phyloP scores from a whole-genome alignment of 1,284 basidiomycete species.

The Ceratobasidium sp. region DNA sequence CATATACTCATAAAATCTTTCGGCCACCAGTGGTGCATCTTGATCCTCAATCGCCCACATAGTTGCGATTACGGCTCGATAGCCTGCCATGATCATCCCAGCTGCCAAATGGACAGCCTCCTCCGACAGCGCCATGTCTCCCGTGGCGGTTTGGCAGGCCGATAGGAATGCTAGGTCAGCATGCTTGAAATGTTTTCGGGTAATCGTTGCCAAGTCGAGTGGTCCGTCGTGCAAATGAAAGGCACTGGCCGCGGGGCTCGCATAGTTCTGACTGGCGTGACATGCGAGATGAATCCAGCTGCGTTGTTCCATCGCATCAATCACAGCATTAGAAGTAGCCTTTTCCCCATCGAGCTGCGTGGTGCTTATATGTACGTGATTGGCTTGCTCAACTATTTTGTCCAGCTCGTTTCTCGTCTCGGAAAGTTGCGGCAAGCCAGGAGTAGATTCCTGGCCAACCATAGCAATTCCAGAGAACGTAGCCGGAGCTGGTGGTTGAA shows the following conservation, averaged over 20 bases:
- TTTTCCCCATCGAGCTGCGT: not conserved
- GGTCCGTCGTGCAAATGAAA: conserved; percentile 25
- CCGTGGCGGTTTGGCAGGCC: conserved; percentile 10
- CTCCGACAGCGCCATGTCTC: not conserved
- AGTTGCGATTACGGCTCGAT: conserved; percentile 2
- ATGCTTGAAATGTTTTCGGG: not conserved
- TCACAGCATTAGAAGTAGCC: not conserved
- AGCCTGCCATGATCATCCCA: conserved; percentile 25
- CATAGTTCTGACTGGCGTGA: conserved; percentile 16
- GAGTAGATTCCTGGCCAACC: not conserved
- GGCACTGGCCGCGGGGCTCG: not conserved
- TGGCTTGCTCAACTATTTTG: not conserved
- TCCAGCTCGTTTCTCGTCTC: not conserved
- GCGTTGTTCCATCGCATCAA: conserved; percentile 3
- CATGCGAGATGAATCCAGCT: conserved; percentile 35
- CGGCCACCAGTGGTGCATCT: too few species aligned
- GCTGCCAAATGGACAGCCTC: conserved; percentile 9
- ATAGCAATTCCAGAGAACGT: not conserved
- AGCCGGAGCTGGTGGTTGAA: not conserved
- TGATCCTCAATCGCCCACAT: too few species aligned
- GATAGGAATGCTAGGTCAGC: conserved; percentile 41
- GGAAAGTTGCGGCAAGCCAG: not conserved
- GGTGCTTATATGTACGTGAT: not conserved
- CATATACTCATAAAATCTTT: too few species aligned
- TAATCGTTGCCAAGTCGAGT: conserved; percentile 13